These are phyloP conservation scores for Pseudogymnoascus sp. DNA, from an alignment of 2,329 filamentous ascomycete genomes.

Conservation along the genomic window DNA sequence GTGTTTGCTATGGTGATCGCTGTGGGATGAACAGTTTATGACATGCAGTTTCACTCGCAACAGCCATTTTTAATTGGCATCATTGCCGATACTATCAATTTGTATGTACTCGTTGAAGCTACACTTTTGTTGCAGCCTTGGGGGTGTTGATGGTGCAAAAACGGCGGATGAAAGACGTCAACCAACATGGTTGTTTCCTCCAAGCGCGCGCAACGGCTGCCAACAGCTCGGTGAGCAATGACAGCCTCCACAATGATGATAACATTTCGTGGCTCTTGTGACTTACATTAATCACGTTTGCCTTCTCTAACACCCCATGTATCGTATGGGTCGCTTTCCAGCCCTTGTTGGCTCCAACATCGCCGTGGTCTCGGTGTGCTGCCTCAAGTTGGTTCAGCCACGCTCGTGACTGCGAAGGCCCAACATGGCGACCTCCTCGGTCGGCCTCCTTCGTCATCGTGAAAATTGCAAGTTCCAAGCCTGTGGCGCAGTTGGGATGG, in stretches of 20 bases:
- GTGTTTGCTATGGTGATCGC: background rate
- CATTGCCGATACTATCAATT: background rate
- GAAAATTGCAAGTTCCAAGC: background rate
- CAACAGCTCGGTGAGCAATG: background rate
- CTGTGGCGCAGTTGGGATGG: background rate
- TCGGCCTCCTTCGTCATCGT: background rate
- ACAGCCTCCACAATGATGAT: background rate
- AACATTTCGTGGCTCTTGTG: background rate
- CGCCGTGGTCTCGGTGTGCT: background rate
- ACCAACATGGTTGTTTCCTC: background rate
- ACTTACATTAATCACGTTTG: background rate
- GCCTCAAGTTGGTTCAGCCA: conserved; percentile 4
- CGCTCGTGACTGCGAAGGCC: background rate
- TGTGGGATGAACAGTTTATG: background rate
- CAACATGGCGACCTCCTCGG: background rate
- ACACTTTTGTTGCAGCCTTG: background rate
- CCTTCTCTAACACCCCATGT: background rate
- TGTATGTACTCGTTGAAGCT: background rate
- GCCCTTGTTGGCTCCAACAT: background rate
- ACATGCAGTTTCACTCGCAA: background rate
- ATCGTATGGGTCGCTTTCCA: background rate
- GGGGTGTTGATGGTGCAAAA: background rate
- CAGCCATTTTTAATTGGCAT: background rate
- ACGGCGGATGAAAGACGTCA: background rate
- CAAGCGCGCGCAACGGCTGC: background rate